Base-by-base conservation (phyloP, 805 yeast species). In the Cyberlindnera maclurae region DNA sequence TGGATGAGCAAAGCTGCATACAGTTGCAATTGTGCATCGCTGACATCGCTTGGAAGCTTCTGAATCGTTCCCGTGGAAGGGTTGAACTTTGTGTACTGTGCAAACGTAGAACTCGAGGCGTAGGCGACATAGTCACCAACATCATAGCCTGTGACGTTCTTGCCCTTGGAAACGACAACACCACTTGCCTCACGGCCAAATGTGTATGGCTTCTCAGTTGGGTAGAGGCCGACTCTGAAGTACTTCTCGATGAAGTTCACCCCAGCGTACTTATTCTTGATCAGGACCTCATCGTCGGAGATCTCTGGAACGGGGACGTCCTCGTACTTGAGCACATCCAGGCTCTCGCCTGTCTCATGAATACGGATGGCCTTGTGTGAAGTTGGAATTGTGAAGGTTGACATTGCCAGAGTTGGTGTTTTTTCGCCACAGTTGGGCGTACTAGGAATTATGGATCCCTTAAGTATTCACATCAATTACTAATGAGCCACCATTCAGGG, bases 241-340 rank as follows among this genome's bases (percentile, higher is more conserved):
- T 88, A 89, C 4, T 77, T 67, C 52, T 89, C 97, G 47, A 87
- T 82, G 65, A 74, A 83, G 51, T 87, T 87, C 52, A 87, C 64
- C 26, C 97, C 97, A 11, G 88, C 70, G 50, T 74, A 87, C 39
- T 65, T 69, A 67, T 82, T 84, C 60, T 82, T 80, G 54, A 89
- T 68, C 34, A 89, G 65, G 10, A 89, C 55, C 43, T 86, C 85
- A 37, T 70, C 66, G 3, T 65, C 69, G 5, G 62, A 26, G 37
- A 81, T 66, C 32, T 62, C 55, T 3, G 95, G 94, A 5, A 79
- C 73, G 4, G 80, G 76, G 28, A 63, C 79, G 13, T 56, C 58
- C 26, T 67, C 71, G 52, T 75, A 79, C 50, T 75, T 63, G 32
- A 85, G 60, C 4, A 73, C 82, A 16, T 46, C 50, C 8, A 33